These are phyloP conservation scores for Anthracocystis walkeri DNA, from an alignment of 1,284 basidiomycete species.

Conservation along the genomic window DNA sequence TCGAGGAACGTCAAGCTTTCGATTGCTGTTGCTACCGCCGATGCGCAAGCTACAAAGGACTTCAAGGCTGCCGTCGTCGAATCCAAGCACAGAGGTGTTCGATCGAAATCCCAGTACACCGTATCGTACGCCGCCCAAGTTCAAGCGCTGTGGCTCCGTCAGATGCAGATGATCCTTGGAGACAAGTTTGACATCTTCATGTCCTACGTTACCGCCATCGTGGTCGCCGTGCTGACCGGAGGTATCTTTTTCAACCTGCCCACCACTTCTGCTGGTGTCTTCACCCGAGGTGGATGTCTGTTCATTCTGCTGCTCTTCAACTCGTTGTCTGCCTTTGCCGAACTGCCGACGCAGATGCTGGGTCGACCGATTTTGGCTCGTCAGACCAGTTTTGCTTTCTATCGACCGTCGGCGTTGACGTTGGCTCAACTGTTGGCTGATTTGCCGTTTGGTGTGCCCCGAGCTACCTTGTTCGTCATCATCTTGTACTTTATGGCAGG, in stretches of 20 bases:
- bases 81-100: conserved; percentile 85
- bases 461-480: conserved; percentile 70
- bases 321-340: conserved; percentile 70
- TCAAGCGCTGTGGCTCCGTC: conserved; percentile 78
- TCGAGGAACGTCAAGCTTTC: conserved; percentile 74
- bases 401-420: conserved; percentile 61
- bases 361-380: conserved; percentile 56
- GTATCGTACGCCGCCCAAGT: conserved; percentile 74
- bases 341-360: conserved; percentile 58
- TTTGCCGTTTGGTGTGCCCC: conserved; percentile 70
- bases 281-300: conserved; percentile 85
- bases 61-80: conserved; percentile 81
- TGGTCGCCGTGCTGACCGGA: conserved; percentile 82
- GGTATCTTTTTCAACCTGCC: conserved; percentile 79
- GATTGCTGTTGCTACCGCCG: conserved; percentile 76
- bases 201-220: conserved; percentile 67
- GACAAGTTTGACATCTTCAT: conserved; percentile 81
- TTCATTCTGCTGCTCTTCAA: conserved; percentile 74
- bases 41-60: conserved; percentile 74
- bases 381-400: conserved; percentile 63
- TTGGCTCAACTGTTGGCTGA: conserved; percentile 67
- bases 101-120: conserved; percentile 87
- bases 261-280: conserved; percentile 73
- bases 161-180: conserved; percentile 82
- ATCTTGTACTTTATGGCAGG: conserved; percentile 69